These are phyloP conservation scores for Pseudopyrenochaeta lycopersici DNA, from an alignment of 2,329 filamentous ascomycete species.

Conservation along the genomic window DNA sequence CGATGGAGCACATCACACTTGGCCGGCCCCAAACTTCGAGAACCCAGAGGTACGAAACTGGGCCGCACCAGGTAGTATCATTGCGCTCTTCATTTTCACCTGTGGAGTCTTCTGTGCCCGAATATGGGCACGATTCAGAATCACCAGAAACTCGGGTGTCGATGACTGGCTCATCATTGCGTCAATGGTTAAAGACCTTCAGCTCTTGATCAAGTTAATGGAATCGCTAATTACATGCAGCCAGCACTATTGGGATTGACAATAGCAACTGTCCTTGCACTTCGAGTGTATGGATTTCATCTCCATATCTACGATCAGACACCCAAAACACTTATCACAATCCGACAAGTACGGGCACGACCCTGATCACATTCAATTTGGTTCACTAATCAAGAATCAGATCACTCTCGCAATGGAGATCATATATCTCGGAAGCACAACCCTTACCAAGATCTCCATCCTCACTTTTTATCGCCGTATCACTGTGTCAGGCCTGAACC, in stretches of 20 bases:
- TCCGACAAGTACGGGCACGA: slow-evolving; percentile 1
- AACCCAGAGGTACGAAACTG: slow-evolving; percentile 13
- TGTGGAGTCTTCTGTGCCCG: slow-evolving; percentile 17
- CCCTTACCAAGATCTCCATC: slow-evolving; percentile 25
- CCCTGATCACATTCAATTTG: too few species aligned
- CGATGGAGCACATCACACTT: slow-evolving; percentile 10
- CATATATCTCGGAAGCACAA: slow-evolving; percentile 27
- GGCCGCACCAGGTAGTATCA: slow-evolving; percentile 12
- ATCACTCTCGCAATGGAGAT: slow-evolving; percentile 23
- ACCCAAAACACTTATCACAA: slow-evolving; percentile 16
- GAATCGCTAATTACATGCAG: not conserved
- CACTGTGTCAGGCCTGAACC: slow-evolving; percentile 11
- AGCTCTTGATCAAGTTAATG: not conserved
- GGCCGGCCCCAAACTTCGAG: slow-evolving; percentile 16
- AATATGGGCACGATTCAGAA: slow-evolving; percentile 20
- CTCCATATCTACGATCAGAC: slow-evolving; percentile 20
- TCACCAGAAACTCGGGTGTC: slow-evolving; percentile 16
- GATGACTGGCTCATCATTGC: slow-evolving; percentile 27
- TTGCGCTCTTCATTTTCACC: slow-evolving; percentile 17
- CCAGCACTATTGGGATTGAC: slow-evolving; percentile 14
- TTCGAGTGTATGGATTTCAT: slow-evolving; percentile 18
- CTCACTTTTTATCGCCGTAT: slow-evolving; percentile 27
- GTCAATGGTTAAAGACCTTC: slow-evolving; percentile 13
- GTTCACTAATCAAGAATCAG: not conserved
- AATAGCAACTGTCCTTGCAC: slow-evolving; percentile 14